Conservation (phyloP, 768 basidiomycete species). For the Leucocoprinus sp. region DNA sequence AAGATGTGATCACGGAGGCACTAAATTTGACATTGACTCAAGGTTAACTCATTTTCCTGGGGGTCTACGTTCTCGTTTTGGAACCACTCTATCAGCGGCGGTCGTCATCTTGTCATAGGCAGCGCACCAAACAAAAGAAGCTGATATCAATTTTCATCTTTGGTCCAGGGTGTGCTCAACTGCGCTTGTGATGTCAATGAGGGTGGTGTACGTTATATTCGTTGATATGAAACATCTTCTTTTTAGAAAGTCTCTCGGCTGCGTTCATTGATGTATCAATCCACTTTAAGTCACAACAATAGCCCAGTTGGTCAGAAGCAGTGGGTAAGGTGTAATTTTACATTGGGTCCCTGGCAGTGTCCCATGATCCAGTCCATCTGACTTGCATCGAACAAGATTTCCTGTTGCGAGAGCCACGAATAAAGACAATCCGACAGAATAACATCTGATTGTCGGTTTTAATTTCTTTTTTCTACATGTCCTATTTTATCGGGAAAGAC, state of each 20-base stretch:
- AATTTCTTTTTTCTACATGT: neutral
- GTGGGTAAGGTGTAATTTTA: no score
- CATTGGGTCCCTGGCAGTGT: neutral
- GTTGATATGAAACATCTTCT: neutral
- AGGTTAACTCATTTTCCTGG: neutral
- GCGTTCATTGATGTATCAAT: neutral
- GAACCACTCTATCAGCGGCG: neutral
- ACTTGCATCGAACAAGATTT: no score
- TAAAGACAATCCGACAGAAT: no score
- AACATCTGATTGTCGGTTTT: no score
- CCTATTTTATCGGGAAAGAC: neutral
- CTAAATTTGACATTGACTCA: neutral
- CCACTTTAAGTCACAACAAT: neutral
- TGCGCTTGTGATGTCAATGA: neutral
- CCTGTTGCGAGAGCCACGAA: no score
- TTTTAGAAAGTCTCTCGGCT: neutral
- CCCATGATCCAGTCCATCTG: neutral
- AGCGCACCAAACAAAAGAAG: neutral
- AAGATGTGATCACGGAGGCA: slow-evolving; percentile 2
- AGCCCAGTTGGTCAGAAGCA: neutral
- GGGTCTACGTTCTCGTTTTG: neutral
- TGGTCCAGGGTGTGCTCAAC: neutral
- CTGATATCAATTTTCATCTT: neutral
- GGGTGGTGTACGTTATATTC: neutral
- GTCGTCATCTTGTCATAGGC: neutral